Evolutionary conservation across 306 rosid genomes (phyloP).

Genomic region (Rosa persica): DNA sequence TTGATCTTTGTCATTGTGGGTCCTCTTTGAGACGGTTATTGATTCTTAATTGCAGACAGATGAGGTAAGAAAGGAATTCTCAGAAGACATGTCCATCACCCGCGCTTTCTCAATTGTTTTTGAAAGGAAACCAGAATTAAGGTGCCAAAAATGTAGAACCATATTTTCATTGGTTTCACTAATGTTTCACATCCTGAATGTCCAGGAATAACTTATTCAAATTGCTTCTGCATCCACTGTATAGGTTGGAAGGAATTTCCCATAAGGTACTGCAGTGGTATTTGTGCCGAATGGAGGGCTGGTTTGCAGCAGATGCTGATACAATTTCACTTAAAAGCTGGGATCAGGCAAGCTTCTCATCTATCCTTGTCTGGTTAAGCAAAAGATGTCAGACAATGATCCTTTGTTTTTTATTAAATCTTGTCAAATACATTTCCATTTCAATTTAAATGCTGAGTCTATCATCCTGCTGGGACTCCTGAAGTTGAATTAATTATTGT

Average conservation of each 20-base stretch:
- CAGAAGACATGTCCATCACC: conserved; percentile 73
- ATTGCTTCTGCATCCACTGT: conserved; percentile 11
- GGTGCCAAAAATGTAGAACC: conserved; percentile 34
- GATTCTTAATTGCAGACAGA: conserved; percentile 58
- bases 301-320: conserved; percentile 98
- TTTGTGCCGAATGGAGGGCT: conserved; percentile 97
- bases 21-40: conserved; percentile 29
- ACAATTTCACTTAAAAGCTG: conserved; percentile 84
- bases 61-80: conserved; percentile 57
- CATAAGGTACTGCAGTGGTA: conserved; percentile 98
- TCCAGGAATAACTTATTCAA: conserved; percentile 18
- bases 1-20: conserved; percentile 10
- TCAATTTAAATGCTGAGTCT: neutral
- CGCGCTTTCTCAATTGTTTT: conserved; percentile 79
- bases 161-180: neutral
- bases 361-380: neutral
- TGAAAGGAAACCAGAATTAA: conserved; percentile 81
- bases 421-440: neutral
- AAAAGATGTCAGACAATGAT: neutral
- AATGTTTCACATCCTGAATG: conserved; percentile 8
- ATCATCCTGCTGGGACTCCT: neutral
- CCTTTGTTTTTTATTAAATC: neutral
- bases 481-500: neutral
- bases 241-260: conserved; percentile 87
- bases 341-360: conserved; percentile 73